Conservation (phyloP, 495 filamentous ascomycete genomes). For the Aeminium ludgeri region DNA sequence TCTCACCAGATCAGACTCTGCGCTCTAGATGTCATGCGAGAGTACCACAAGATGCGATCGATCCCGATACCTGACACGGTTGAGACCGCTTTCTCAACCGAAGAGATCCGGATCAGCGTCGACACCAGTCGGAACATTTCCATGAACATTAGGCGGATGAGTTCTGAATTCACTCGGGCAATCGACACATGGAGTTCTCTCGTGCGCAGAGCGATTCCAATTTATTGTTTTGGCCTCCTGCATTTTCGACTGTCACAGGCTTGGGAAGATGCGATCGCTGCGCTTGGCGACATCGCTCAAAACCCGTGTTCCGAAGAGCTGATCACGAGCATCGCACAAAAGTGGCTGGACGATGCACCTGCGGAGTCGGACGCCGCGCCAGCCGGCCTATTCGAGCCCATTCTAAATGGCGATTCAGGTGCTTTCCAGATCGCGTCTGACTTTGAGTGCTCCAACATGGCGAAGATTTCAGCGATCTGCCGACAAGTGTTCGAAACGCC, state of each 20-base stretch:
- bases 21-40: conserved; percentile 50
- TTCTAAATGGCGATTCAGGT: conserved; percentile 5
- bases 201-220: conserved; percentile 54
- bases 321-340: conserved; percentile 56
- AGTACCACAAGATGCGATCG: conserved; percentile 26
- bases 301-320: conserved; percentile 51
- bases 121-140: conserved; percentile 57
- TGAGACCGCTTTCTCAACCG: conserved; percentile 45
- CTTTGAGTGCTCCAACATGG: conserved; percentile 69
- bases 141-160: conserved; percentile 70
- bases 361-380: no score
- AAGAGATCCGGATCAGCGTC: conserved; percentile 58
- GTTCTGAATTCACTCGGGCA: conserved; percentile 34
- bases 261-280: conserved; percentile 67
- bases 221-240: conserved; percentile 77
- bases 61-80: conserved; percentile 24
- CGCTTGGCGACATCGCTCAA: conserved; percentile 58
- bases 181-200: conserved; percentile 37
- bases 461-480: conserved; percentile 17
- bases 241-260: conserved; percentile 65
- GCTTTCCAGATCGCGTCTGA: conserved; percentile 30
- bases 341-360: conserved; percentile 45
- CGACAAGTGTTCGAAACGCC: conserved; percentile 12
- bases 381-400: no score
- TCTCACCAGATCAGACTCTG: conserved; percentile 54